Evolutionary conservation across 495 filamentous ascomycete genomes (phyloP).

Genomic region (Bombardia bombarda): DNA sequence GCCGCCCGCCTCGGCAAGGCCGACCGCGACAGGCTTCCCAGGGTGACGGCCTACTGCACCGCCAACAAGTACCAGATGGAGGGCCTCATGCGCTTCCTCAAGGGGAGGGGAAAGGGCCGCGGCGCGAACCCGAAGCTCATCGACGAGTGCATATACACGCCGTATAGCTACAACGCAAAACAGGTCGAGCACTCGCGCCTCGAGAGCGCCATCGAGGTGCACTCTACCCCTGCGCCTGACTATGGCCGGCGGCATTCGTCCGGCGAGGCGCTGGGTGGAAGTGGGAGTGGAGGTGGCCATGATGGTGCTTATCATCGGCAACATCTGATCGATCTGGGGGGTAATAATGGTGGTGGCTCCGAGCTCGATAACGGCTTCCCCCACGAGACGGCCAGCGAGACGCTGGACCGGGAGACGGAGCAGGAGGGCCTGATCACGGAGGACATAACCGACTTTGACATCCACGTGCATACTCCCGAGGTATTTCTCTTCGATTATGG

Average conservation of each 20-base stretch:
- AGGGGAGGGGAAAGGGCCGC: slow-evolving; percentile 63
- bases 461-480: slow-evolving; percentile 78
- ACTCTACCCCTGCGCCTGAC: slow-evolving; percentile 38
- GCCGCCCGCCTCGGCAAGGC: slow-evolving; percentile 90
- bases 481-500: slow-evolving; percentile 96
- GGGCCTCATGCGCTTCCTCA: slow-evolving; percentile 78
- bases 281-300: too few species aligned
- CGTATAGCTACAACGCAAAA: slow-evolving; percentile 62
- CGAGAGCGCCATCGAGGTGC: slow-evolving; percentile 28
- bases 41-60: slow-evolving; percentile 95
- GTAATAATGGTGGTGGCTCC: slow-evolving; percentile 14
- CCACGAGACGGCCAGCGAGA: background rate
- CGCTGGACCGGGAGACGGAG: slow-evolving; percentile 14
- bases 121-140: slow-evolving; percentile 82
- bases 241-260: slow-evolving; percentile 48
- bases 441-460: slow-evolving; percentile 54
- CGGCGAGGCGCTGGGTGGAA: slow-evolving; percentile 15
- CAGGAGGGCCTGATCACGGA: slow-evolving; percentile 21
- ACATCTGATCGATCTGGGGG: slow-evolving; percentile 22
- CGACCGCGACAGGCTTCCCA: slow-evolving; percentile 75
- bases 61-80: slow-evolving; percentile 85
- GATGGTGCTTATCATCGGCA: slow-evolving; percentile 7
- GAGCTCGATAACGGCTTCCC: slow-evolving; percentile 12
- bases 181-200: slow-evolving; percentile 20
- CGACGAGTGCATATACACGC: slow-evolving; percentile 95